phyloP scores from a whole-genome alignment of 2,329 filamentous ascomycete genomes.

The Talaromyces sp. region DNA sequence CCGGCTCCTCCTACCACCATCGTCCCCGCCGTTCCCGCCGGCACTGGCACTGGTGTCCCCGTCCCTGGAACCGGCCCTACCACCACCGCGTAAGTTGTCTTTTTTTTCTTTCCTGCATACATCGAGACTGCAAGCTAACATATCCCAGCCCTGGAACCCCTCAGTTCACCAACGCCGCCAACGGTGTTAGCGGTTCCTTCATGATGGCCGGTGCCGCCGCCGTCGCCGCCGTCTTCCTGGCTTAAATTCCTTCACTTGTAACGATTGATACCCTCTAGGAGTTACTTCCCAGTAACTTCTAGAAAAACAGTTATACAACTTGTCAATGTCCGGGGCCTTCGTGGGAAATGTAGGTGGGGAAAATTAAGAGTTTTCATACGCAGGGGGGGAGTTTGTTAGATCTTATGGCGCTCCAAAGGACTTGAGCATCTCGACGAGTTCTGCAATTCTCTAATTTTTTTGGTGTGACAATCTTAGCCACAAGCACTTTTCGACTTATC shows the following conservation, averaged over 20 bases:
- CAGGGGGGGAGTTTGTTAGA: not conserved
- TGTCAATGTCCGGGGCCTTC: not conserved
- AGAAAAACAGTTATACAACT: not conserved
- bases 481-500: not conserved
- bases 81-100: conserved; percentile 5
- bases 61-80: conserved; percentile 12
- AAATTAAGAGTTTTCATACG: not conserved
- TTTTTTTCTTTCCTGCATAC: not conserved
- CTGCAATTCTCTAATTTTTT: not conserved
- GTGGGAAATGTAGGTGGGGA: not conserved
- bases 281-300: no score
- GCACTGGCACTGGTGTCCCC: conserved; percentile 16
- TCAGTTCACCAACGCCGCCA: conserved; percentile 27
- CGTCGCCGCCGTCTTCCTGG: conserved; percentile 28
- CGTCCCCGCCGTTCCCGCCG: conserved; percentile 8
- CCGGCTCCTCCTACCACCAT: conserved; percentile 13
- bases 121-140: not conserved
- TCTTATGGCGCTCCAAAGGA: not conserved
- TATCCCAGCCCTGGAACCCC: conserved; percentile 15
- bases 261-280: conserved; percentile 24
- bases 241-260: conserved; percentile 26
- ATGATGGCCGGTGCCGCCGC: conserved; percentile 28
- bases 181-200: conserved; percentile 24
- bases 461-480: not conserved
- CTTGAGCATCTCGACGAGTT: not conserved